phyloP scores from a whole-genome alignment of 2,329 filamentous ascomycete species.

The Iodosphaeria phyllophila region DNA sequence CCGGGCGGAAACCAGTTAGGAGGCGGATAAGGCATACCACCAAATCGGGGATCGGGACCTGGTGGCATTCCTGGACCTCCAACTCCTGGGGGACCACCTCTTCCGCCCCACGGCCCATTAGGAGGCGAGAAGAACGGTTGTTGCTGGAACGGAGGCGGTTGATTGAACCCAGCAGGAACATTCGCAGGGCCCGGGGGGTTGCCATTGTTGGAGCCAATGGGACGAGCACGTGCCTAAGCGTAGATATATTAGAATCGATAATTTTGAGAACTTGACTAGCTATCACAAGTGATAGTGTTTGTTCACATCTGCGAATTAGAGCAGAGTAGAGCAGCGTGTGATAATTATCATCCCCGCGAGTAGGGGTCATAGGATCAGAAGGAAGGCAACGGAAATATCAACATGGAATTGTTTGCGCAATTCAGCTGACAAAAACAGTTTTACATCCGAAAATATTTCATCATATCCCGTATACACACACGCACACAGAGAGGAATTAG shows the following conservation, averaged over 20 bases:
- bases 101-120: conserved; percentile 33
- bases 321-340: no score
- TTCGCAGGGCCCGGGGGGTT: conserved; percentile 5
- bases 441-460: conserved; percentile 97
- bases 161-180: conserved; percentile 19
- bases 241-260: conserved; percentile 5
- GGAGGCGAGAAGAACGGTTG: conserved; percentile 31
- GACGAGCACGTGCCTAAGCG: conserved; percentile 19
- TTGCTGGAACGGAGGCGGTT: conserved; percentile 23
- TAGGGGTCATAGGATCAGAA: conserved; percentile 60
- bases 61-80: conserved; percentile 39
- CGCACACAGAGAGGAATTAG: conserved; percentile 5
- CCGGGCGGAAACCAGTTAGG: conserved; percentile 65
- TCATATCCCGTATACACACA: conserved; percentile 37
- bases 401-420: conserved; percentile 86
- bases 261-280: no score
- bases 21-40: conserved; percentile 61
- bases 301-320: no score
- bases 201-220: conserved; percentile 9
- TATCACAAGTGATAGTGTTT: no score
- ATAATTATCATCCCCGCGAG: no score
- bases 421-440: conserved; percentile 62
- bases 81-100: conserved; percentile 16
- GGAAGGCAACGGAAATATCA: conserved; percentile 99
- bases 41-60: conserved; percentile 41